Percentiles rank a stretch among this genome's conserved stretches.
These are phyloP conservation scores for Extremus antarcticus DNA, from an alignment of 495 filamentous ascomycete genomes.

Conservation along the genomic window DNA sequence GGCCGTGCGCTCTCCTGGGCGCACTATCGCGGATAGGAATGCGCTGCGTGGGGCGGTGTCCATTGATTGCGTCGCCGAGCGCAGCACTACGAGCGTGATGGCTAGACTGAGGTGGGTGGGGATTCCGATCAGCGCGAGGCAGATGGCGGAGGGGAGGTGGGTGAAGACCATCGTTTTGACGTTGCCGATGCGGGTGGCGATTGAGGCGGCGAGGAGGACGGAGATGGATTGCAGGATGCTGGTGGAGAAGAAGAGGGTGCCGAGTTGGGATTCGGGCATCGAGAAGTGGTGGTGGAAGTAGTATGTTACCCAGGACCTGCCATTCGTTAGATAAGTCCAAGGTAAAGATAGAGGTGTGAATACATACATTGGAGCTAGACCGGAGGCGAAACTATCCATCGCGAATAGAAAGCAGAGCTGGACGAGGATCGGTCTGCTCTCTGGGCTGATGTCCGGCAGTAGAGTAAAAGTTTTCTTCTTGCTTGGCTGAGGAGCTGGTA, in stretches of 20 bases:
- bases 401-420: slow-evolving; percentile 65
- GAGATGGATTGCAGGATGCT: slow-evolving; percentile 54
- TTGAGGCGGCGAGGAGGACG: slow-evolving; percentile 60
- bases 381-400: slow-evolving; percentile 66
- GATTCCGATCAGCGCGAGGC: slow-evolving; percentile 56
- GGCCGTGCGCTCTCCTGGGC: slow-evolving; percentile 63
- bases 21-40: slow-evolving; percentile 62
- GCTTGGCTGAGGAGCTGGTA: too few relatives aligned
- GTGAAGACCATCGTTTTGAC: slow-evolving; percentile 83
- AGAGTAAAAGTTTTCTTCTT: neutral
- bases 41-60: slow-evolving; percentile 70
- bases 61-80: slow-evolving; percentile 62
- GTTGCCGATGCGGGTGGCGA: slow-evolving; percentile 66
- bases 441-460: slow-evolving; percentile 3
- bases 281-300: slow-evolving; percentile 69
- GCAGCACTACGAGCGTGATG: slow-evolving; percentile 48
- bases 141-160: slow-evolving; percentile 64
- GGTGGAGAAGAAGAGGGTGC: slow-evolving; percentile 56
- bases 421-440: slow-evolving; percentile 49
- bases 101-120: slow-evolving; percentile 46
- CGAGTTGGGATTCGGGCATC: slow-evolving; percentile 55
- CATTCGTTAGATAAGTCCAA: too few relatives aligned
- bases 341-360: slow-evolving; percentile 7
- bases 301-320: slow-evolving; percentile 58
- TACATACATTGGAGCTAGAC: slow-evolving; percentile 49